phyloP scores from a whole-genome alignment of 805 yeast genomes.

The Saccharomyces cerevisiae region DNA sequence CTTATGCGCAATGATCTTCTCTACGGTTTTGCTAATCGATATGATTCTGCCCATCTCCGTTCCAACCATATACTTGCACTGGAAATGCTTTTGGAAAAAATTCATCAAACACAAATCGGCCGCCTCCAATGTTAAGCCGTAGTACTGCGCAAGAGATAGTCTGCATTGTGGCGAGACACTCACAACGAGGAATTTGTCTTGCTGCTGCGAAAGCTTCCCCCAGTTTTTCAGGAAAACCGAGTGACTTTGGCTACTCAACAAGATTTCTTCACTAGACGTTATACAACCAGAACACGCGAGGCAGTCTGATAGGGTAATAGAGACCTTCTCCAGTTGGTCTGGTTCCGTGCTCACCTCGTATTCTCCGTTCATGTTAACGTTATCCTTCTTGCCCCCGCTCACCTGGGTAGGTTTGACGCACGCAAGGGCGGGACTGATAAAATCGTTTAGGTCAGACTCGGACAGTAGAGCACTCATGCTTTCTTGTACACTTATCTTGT shows the following conservation, averaged over 20 bases:
- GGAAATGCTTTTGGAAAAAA: constrained; percentile 47
- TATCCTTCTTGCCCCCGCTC: constrained; percentile 18
- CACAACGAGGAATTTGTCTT: constrained; percentile 47
- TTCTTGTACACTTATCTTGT: not conserved
- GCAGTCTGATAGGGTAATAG: constrained; percentile 85
- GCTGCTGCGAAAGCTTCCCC: constrained; percentile 20
- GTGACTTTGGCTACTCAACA: constrained; percentile 86
- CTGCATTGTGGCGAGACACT: constrained; percentile 83
- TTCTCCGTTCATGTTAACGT: constrained; percentile 32
- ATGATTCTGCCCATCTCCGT: constrained; percentile 73
- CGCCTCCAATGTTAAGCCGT: constrained; percentile 38
- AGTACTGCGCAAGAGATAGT: constrained; percentile 70
- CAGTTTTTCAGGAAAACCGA: constrained; percentile 62
- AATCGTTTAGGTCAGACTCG: constrained; percentile 88
- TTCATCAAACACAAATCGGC: constrained; percentile 56
- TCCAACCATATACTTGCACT: constrained; percentile 72
- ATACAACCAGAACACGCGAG: constrained; percentile 96
- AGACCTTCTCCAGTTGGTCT: constrained; percentile 62
- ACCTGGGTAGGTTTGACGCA: constrained; percentile 75
- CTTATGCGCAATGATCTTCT: constrained; percentile 27
- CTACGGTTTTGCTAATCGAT: constrained; percentile 45
- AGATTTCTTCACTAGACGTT: constrained; percentile 92
- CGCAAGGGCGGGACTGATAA: constrained; percentile 88
- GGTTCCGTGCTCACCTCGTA: constrained; percentile 60
- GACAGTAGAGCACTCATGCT: constrained; percentile 80